Conservation (phyloP, 805 yeast genomes). For the Lachancea meyersii region DNA sequence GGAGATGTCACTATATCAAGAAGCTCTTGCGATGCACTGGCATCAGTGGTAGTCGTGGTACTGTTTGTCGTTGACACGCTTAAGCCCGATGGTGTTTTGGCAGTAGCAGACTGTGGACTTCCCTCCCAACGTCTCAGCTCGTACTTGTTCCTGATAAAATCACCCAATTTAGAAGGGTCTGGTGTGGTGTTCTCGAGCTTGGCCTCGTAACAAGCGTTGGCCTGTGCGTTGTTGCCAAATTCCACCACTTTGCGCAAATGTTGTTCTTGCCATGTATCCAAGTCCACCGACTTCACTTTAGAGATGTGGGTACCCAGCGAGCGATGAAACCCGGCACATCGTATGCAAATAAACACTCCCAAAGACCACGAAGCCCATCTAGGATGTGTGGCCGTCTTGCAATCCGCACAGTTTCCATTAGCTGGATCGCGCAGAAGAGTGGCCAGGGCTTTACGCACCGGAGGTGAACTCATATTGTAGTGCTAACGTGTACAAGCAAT, state of each 20-base stretch:
- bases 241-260: constrained; percentile 74
- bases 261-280: constrained; percentile 95
- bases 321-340: constrained; percentile 94
- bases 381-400: constrained; percentile 84
- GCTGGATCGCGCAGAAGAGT: constrained; percentile 69
- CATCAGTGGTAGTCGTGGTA: neutral
- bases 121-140: constrained; percentile 83
- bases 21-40: neutral
- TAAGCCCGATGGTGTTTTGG: neutral
- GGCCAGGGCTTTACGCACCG: constrained; percentile 50
- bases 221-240: constrained; percentile 73
- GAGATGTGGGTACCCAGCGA: constrained; percentile 94
- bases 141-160: constrained; percentile 87
- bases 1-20: constrained; percentile 13
- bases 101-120: constrained; percentile 11
- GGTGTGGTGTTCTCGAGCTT: constrained; percentile 61
- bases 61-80: neutral
- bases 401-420: constrained; percentile 83
- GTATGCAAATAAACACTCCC: constrained; percentile 87
- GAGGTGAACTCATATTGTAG: constrained; percentile 36
- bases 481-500: neutral
- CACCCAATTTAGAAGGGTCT: constrained; percentile 76
- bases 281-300: constrained; percentile 85
- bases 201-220: constrained; percentile 81
- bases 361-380: constrained; percentile 97